phyloP scores from a whole-genome alignment of 371 early-diverging fungal species.

The Globomyces sp. region DNA sequence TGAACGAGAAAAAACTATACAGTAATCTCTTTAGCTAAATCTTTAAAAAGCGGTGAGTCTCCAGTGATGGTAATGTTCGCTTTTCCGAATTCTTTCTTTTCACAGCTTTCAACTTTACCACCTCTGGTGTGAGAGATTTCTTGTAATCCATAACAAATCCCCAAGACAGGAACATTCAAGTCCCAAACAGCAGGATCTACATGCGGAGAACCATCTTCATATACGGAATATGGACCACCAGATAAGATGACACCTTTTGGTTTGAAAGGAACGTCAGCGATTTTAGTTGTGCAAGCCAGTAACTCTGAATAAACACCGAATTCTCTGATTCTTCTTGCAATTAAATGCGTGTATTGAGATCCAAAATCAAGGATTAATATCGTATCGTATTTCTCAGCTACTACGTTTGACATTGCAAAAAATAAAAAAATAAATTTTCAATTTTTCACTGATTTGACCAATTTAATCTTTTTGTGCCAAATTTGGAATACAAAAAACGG shows the following conservation, averaged over 20 bases:
- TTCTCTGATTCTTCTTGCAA: conserved; percentile 94
- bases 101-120: conserved; percentile 82
- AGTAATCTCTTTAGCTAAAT: conserved; percentile 48
- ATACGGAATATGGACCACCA: conserved; percentile 95
- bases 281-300: conserved; percentile 92
- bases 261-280: conserved; percentile 87
- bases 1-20: conserved; percentile 18
- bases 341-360: conserved; percentile 96
- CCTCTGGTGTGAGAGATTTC: conserved; percentile 88
- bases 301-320: conserved; percentile 97
- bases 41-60: conserved; percentile 71
- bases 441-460: neutral
- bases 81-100: conserved; percentile 94
- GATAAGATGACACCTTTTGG: conserved; percentile 95
- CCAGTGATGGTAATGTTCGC: conserved; percentile 69
- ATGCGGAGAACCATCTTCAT: conserved; percentile 91
- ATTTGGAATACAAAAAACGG: too few species aligned
- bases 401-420: neutral
- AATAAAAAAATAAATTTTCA: conserved; percentile 4
- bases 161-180: conserved; percentile 88
- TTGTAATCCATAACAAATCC: conserved; percentile 97
- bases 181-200: conserved; percentile 89
- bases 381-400: conserved; percentile 70
- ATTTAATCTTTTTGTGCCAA: too few species aligned
- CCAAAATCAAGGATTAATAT: conserved; percentile 98